Evolutionary conservation across 2,329 filamentous ascomycete species (phyloP).

Genomic region (Aspergillus calidoustus): DNA sequence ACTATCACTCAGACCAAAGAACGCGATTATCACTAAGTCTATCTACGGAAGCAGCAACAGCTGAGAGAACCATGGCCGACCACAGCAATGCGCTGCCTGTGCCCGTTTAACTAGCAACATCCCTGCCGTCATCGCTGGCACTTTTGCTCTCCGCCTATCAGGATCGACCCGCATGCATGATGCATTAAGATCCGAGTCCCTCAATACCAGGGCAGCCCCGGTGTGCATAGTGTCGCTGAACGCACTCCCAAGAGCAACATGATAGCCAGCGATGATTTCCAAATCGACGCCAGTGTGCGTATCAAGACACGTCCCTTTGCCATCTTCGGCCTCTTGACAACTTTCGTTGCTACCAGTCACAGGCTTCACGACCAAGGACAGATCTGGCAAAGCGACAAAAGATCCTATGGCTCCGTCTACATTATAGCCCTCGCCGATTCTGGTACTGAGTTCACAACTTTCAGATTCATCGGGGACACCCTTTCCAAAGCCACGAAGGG

Average conservation of each 20-base stretch:
- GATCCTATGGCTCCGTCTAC: slow-evolving; percentile 28
- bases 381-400: slow-evolving; percentile 27
- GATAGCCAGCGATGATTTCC: slow-evolving; percentile 23
- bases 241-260: slow-evolving; percentile 17
- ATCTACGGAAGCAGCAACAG: slow-evolving; percentile 5
- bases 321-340: slow-evolving; percentile 21
- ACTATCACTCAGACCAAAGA: background rate
- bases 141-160: slow-evolving; percentile 1
- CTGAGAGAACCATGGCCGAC: background rate
- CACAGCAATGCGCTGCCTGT: background rate
- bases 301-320: slow-evolving; percentile 24
- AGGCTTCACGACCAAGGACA: slow-evolving; percentile 26
- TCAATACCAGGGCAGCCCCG: slow-evolving; percentile 16
- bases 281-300: slow-evolving; percentile 27
- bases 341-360: slow-evolving; percentile 25
- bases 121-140: background rate
- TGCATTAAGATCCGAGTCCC: slow-evolving; percentile 22
- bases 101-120: background rate
- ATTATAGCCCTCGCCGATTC: background rate
- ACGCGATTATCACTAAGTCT: background rate
- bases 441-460: background rate
- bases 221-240: background rate
- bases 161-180: slow-evolving; percentile 26
- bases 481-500: no score
- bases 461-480: no score